These are phyloP conservation scores for Tuber aestivum DNA, from an alignment of 495 filamentous ascomycete genomes.

Conservation along the genomic window DNA sequence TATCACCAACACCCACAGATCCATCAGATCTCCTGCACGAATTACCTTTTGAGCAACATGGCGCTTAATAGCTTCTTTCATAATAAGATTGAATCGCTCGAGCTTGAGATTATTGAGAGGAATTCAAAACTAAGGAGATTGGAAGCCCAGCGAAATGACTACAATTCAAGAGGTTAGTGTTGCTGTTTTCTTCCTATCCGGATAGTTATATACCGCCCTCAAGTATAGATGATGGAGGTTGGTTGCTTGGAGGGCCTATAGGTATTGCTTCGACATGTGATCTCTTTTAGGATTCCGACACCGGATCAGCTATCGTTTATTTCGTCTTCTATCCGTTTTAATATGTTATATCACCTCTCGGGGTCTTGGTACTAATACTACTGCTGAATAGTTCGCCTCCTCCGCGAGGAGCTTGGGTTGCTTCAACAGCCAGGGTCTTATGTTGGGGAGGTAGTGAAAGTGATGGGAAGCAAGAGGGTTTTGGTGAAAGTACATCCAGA, in stretches of 20 bases:
- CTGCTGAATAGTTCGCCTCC: conserved; percentile 60
- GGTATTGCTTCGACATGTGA: background rate
- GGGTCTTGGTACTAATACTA: conserved; percentile 11
- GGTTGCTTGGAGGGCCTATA: background rate
- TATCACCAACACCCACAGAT: conserved; percentile 22
- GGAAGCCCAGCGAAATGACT: conserved; percentile 98
- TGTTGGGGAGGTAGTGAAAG: conserved; percentile 97
- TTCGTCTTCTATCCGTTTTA: background rate
- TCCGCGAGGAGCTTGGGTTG: conserved; percentile 92
- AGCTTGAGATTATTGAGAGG: conserved; percentile 98
- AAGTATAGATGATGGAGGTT: background rate
- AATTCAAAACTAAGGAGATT: conserved; percentile 90
- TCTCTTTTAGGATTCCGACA: background rate
- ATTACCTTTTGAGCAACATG: conserved; percentile 56
- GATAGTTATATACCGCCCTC: background rate
- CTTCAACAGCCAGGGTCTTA: conserved; percentile 97
- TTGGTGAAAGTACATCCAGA: conserved; percentile 98
- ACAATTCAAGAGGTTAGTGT: conserved; percentile 74
- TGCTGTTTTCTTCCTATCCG: background rate
- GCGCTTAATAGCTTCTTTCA: conserved; percentile 98
- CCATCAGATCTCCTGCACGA: background rate
- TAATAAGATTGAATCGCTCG: conserved; percentile 99
- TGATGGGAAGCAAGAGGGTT: conserved; percentile 99
- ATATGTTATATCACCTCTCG: background rate
- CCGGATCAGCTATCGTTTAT: background rate